These are phyloP conservation scores for Akebia trifoliata DNA, from an alignment of 164 flowering plant species.

Conservation along the genomic window DNA sequence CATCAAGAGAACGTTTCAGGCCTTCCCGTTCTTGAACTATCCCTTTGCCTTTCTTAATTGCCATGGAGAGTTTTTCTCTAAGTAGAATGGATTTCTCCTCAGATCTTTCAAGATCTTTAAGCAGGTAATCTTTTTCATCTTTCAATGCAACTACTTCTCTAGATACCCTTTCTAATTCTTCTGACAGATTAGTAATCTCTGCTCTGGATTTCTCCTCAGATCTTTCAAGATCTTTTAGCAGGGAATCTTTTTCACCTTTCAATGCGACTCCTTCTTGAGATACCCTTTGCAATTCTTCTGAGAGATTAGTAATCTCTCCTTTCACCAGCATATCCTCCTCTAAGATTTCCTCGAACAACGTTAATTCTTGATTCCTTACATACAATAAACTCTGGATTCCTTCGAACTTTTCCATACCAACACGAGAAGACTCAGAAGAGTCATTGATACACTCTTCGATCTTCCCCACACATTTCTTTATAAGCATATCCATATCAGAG, in stretches of 20 bases:
- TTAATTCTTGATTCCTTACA: slow-evolving; percentile 50
- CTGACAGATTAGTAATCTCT: slow-evolving; percentile 33
- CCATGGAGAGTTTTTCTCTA: slow-evolving; percentile 90
- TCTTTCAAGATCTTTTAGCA: slow-evolving; percentile 59
- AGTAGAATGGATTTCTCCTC: slow-evolving; percentile 72
- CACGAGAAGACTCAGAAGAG: slow-evolving; percentile 25
- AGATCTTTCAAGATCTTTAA: slow-evolving; percentile 54
- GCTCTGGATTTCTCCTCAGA: slow-evolving; percentile 60
- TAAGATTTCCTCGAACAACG: slow-evolving; percentile 40
- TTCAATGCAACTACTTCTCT: slow-evolving; percentile 44
- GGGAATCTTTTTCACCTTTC: slow-evolving; percentile 47
- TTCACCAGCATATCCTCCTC: slow-evolving; percentile 51
- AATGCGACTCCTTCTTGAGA: slow-evolving; percentile 42
- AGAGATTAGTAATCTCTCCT: slow-evolving; percentile 31
- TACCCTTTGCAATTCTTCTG: slow-evolving; percentile 34
- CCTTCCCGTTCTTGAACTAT: slow-evolving; percentile 81
- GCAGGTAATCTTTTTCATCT: slow-evolving; percentile 48
- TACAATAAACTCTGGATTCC: slow-evolving; percentile 48
- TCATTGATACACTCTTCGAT: slow-evolving; percentile 36
- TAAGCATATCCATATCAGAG: slow-evolving; percentile 26
- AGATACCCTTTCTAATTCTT: slow-evolving; percentile 35
- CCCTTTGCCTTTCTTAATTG: slow-evolving; percentile 98
- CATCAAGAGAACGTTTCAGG: slow-evolving; percentile 53
- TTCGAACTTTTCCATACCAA: slow-evolving; percentile 40
- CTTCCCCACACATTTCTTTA: slow-evolving; percentile 52